These are phyloP conservation scores for Staphylotrichum longicolle DNA, from an alignment of 495 filamentous ascomycete species.

Conservation along the genomic window DNA sequence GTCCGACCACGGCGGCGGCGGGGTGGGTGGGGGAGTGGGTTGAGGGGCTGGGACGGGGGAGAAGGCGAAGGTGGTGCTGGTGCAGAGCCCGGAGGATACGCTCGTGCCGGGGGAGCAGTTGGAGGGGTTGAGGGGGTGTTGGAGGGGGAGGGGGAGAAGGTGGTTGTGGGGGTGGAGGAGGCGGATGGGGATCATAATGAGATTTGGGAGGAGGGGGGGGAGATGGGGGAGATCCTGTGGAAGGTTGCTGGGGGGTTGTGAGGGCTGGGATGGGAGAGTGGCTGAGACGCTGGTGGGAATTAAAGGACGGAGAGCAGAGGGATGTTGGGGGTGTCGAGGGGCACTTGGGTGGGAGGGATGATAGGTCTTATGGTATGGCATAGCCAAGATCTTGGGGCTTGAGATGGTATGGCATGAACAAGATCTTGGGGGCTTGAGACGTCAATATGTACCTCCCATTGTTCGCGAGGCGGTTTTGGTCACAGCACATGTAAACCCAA, in stretches of 20 bases:
- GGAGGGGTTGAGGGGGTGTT: constrained; percentile 29
- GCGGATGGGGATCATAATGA: constrained; percentile 30
- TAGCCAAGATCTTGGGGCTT: no score
- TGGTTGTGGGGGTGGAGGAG: constrained; percentile 20
- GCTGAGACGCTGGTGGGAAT: no score
- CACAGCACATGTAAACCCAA: no score
- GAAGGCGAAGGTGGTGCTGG: constrained; percentile 33
- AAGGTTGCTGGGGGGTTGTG: constrained; percentile 16
- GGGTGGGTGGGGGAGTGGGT: constrained; percentile 27
- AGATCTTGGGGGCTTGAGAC: no score
- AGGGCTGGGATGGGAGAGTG: no score
- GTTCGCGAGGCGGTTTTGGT: no score
- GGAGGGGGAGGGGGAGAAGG: constrained; percentile 11
- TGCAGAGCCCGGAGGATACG: constrained; percentile 35
- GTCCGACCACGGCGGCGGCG: constrained; percentile 41
- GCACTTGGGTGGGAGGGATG: no score
- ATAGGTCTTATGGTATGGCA: no score
- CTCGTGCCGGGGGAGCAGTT: constrained; percentile 36
- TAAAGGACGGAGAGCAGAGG: no score
- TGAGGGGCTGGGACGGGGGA: constrained; percentile 23
- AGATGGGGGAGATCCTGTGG: constrained; percentile 26
- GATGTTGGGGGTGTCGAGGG: no score
- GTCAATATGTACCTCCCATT: no score
- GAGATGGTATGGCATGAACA: no score
- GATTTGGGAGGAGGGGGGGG: constrained; percentile 27